A percentile compares a stretch with the other conserved stretches of the same genome.
Evolutionary conservation across 2,329 filamentous ascomycete species (phyloP).

Genomic region (Diaporthe vaccinii): DNA sequence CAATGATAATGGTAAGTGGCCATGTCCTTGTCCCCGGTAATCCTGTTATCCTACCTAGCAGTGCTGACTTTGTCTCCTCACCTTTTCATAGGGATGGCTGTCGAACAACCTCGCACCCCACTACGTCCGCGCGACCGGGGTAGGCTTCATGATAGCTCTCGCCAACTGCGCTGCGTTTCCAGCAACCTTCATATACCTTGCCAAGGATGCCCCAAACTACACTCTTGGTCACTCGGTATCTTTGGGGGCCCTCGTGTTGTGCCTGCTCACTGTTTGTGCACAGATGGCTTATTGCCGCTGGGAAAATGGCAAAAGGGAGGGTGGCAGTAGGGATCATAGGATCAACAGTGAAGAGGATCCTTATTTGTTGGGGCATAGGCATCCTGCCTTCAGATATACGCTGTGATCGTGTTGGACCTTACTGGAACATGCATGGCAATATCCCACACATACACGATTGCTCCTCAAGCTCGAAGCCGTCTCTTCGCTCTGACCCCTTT

Average conservation of each 20-base stretch:
- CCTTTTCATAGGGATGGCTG: slow-evolving; percentile 51
- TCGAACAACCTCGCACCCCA: slow-evolving; percentile 59
- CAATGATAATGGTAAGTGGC: slow-evolving; percentile 47
- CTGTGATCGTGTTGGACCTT: slow-evolving; percentile 36
- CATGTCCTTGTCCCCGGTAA: no score
- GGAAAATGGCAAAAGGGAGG: slow-evolving; percentile 57
- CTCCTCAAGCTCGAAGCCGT: neutral
- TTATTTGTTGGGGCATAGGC: slow-evolving; percentile 53
- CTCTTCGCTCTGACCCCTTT: neutral
- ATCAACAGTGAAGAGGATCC: slow-evolving; percentile 48
- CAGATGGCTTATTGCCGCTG: slow-evolving; percentile 55
- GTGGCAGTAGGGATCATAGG: slow-evolving; percentile 54
- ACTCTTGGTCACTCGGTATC: slow-evolving; percentile 57
- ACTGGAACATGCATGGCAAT: no score
- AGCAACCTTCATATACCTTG: slow-evolving; percentile 59
- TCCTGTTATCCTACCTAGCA: no score
- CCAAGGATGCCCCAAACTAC: slow-evolving; percentile 56
- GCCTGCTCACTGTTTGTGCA: slow-evolving; percentile 46
- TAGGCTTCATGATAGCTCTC: slow-evolving; percentile 56
- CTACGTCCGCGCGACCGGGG: slow-evolving; percentile 57
- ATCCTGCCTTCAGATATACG: slow-evolving; percentile 57
- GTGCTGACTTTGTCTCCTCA: neutral
- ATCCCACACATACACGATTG: neutral
- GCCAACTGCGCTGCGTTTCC: slow-evolving; percentile 59
- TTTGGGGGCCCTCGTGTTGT: slow-evolving; percentile 54